Conservation (phyloP, 192 early-diverging fungal species). For the Coemansia sp. region DNA sequence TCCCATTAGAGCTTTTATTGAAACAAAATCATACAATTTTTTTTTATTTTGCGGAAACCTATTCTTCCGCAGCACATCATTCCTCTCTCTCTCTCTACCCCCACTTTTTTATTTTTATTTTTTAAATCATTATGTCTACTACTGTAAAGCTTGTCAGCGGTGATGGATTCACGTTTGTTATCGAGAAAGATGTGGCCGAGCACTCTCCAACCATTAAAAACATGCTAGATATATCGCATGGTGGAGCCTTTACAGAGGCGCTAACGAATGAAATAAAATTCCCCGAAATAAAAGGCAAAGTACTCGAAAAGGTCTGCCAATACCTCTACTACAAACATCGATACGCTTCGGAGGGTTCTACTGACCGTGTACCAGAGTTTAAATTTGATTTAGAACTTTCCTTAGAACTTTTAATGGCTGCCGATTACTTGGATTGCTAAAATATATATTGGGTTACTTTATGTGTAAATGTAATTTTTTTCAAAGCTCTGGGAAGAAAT, state of each 20-base stretch:
- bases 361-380: conserved; percentile 77
- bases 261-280: conserved; percentile 86
- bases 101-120: too few relatives aligned
- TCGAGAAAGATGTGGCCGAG: conserved; percentile 87
- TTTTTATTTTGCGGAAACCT: too few relatives aligned
- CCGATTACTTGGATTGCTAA: conserved; percentile 94
- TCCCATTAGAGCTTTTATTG: background rate
- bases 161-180: conserved; percentile 90
- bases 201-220: conserved; percentile 93
- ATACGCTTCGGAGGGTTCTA: conserved; percentile 40
- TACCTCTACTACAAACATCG: conserved; percentile 92
- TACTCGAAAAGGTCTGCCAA: conserved; percentile 93
- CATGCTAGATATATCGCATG: conserved; percentile 86
- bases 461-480: background rate
- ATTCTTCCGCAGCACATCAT: too few relatives aligned
- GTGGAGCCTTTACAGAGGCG: conserved; percentile 85
- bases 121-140: background rate
- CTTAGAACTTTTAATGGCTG: conserved; percentile 92
- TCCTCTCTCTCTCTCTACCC: too few relatives aligned
- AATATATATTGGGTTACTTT: background rate
- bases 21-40: too few relatives aligned
- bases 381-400: conserved; percentile 86
- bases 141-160: conserved; percentile 70
- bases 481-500: background rate
- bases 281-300: conserved; percentile 89